These are phyloP conservation scores for Penicillium chermesinum DNA, from an alignment of 495 filamentous ascomycete genomes.

Conservation along the genomic window DNA sequence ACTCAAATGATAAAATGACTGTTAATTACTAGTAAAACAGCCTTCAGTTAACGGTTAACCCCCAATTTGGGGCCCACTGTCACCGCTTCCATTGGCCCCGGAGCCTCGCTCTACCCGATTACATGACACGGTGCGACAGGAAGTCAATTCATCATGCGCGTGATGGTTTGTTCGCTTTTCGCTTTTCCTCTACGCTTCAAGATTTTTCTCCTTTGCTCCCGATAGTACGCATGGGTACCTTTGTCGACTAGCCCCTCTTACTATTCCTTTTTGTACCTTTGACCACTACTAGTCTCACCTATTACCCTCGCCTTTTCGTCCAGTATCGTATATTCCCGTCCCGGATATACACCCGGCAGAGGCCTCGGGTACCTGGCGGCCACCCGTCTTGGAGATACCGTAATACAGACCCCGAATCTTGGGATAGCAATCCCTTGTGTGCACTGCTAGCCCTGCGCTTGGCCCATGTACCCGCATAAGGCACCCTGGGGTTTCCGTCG, in stretches of 20 bases:
- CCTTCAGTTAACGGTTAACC: not conserved
- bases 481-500: too few relatives aligned
- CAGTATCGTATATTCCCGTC: not conserved
- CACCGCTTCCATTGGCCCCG: slow-evolving; percentile 18
- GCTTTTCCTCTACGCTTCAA: not conserved
- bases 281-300: too few relatives aligned
- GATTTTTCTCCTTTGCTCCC: too few relatives aligned
- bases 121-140: slow-evolving; percentile 11
- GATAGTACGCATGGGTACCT: too few relatives aligned
- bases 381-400: not conserved
- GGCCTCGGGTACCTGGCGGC: not conserved
- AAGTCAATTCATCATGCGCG: slow-evolving; percentile 2
- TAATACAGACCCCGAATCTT: slow-evolving; percentile 4
- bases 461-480: not conserved
- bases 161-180: not conserved
- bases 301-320: not conserved
- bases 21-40: not conserved
- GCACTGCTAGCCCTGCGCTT: not conserved
- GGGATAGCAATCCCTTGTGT: not conserved
- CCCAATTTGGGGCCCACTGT: slow-evolving; percentile 23
- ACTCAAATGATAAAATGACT: not conserved
- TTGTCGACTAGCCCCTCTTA: too few relatives aligned
- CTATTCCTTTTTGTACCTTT: too few relatives aligned
- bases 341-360: slow-evolving; percentile 16
- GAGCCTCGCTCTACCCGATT: not conserved